A percentile compares a stretch with the other conserved stretches of the same genome.
phyloP scores from a whole-genome alignment of 257 asterid species.

The Osmanthus fragrans region DNA sequence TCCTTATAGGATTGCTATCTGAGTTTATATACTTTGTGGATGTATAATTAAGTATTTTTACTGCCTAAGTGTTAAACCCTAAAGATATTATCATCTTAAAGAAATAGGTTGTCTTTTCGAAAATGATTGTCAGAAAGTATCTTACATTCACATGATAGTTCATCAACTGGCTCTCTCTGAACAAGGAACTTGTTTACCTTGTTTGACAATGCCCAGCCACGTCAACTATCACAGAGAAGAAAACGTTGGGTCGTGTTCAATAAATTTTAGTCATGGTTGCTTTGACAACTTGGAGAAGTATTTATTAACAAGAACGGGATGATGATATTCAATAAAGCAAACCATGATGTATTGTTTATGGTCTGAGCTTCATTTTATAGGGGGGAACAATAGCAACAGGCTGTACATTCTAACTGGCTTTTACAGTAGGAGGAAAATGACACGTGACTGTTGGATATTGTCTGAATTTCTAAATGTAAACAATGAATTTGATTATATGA shows the following conservation, averaged over 20 bases:
- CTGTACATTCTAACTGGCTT: neutral
- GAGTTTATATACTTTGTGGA: slow-evolving; percentile 10
- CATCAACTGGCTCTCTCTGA: neutral
- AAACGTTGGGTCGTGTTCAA: too few relatives aligned
- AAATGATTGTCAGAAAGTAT: too few relatives aligned
- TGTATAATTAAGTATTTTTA: neutral
- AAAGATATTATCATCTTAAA: neutral
- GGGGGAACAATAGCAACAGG: neutral
- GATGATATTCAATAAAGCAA: slow-evolving; percentile 15
- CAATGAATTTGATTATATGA: slow-evolving; percentile 2
- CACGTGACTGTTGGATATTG: neutral
- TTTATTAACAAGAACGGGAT: neutral
- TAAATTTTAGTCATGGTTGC: neutral
- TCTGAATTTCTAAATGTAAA: slow-evolving; percentile 3
- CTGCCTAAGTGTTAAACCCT: neutral
- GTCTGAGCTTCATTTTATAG: neutral
- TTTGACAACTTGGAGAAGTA: neutral
- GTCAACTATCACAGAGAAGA: slow-evolving; percentile 7
- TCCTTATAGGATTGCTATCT: neutral
- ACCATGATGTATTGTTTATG: neutral
- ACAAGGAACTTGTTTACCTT: neutral
- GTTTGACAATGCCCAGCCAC: neutral
- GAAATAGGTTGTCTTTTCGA: too few relatives aligned
- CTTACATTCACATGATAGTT: neutral
- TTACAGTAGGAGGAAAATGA: slow-evolving; percentile 8